phyloP scores from a whole-genome alignment of 225 moss, liverwort and hornwort genomes.

The Rhytidiadelphus loreus region DNA sequence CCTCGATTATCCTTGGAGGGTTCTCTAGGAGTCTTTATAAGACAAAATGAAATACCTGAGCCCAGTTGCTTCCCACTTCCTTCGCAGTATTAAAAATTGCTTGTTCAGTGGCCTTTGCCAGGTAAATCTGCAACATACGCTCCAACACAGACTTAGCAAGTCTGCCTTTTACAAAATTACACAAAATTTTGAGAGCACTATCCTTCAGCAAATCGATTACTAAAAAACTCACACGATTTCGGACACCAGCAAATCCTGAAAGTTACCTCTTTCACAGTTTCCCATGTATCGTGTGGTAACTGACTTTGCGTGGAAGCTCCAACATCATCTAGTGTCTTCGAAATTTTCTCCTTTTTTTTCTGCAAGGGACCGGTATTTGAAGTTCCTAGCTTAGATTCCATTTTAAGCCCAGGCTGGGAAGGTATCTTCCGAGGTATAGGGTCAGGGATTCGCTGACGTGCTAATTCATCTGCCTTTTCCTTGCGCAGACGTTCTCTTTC shows the following conservation, averaged over 20 bases:
- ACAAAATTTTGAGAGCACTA: neutral
- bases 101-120: slow-evolving; percentile 2
- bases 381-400: slow-evolving; percentile 1
- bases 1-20: neutral
- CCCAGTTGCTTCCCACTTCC: slow-evolving; percentile 47
- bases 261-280: slow-evolving; percentile 25
- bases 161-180: neutral
- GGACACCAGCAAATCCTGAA: neutral
- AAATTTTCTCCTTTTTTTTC: neutral
- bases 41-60: slow-evolving; percentile 31
- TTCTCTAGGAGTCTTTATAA: neutral
- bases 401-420: slow-evolving; percentile 14
- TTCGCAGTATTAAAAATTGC: slow-evolving; percentile 1
- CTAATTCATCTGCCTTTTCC: slow-evolving; percentile 16
- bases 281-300: neutral
- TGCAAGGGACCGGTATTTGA: neutral
- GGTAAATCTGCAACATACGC: slow-evolving; percentile 5
- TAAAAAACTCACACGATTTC: neutral
- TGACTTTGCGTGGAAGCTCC: slow-evolving; percentile 1
- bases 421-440: slow-evolving; percentile 12
- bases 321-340: neutral
- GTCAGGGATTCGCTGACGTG: slow-evolving; percentile 16
- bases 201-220: neutral
- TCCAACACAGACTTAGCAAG: neutral
- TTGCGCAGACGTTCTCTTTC: slow-evolving; percentile 23